phyloP scores from a whole-genome alignment of 2,329 filamentous ascomycete species.

The Fusarium miscanthi region DNA sequence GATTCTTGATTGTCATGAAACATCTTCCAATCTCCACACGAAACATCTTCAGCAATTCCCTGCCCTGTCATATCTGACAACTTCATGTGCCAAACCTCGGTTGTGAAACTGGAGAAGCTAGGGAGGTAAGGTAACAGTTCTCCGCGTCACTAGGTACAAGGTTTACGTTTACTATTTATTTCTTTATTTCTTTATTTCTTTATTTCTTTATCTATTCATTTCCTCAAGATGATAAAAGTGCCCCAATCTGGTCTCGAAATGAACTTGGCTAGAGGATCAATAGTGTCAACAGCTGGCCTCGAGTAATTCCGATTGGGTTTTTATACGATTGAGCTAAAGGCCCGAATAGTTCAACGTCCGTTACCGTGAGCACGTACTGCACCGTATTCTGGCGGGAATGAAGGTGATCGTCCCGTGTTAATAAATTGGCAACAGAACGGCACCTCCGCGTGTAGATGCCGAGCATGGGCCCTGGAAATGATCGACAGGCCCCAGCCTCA shows the following conservation, averaged over 20 bases:
- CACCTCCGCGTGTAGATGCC: not conserved
- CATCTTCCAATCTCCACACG: not conserved
- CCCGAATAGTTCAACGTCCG: not conserved
- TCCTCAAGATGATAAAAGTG: not conserved
- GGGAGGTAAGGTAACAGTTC: not conserved
- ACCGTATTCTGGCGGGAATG: not conserved
- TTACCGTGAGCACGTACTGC: not conserved
- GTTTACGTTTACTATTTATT: not conserved
- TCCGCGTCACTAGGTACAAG: not conserved
- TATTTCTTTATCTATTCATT: not conserved
- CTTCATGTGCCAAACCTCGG: not conserved
- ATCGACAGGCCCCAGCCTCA: not conserved
- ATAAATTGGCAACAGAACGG: not conserved
- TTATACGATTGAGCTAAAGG: not conserved
- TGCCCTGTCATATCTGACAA: not conserved
- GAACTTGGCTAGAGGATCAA: not conserved
- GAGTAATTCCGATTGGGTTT: not conserved
- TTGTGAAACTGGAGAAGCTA: not conserved
- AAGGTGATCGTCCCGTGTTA: not conserved
- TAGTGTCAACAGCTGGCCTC: not conserved
- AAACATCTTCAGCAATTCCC: not conserved
- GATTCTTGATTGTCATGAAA: not conserved
- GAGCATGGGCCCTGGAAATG: not conserved
- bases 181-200: too few species aligned
- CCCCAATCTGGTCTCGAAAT: not conserved